A percentile compares a stretch with the other conserved stretches of the same genome.
These are phyloP conservation scores for Westerdykella aurantiaca DNA, from an alignment of 2,329 filamentous ascomycete genomes.

Conservation along the genomic window DNA sequence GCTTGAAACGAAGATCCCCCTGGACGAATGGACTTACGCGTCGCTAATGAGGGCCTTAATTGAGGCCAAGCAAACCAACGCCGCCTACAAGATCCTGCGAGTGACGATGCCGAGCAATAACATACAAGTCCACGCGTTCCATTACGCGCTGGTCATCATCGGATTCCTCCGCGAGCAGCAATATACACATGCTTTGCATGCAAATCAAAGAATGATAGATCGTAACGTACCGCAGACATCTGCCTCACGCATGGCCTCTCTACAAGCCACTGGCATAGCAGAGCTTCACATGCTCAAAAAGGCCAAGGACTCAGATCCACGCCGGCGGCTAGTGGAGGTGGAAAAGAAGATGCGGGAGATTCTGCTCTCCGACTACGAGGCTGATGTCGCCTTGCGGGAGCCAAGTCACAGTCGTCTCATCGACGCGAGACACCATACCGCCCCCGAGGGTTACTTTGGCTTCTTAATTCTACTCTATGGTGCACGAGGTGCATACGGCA, in stretches of 20 bases:
- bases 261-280: constrained; percentile 19
- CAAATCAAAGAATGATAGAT: constrained; percentile 43
- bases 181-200: constrained; percentile 45
- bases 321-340: constrained; percentile 17
- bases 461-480: constrained; percentile 54
- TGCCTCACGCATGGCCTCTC: constrained; percentile 41
- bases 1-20: constrained; percentile 45
- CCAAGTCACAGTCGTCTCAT: constrained; percentile 19
- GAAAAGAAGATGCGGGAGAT: constrained; percentile 25
- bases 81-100: constrained; percentile 50
- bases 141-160: constrained; percentile 51
- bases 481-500: constrained; percentile 40
- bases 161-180: constrained; percentile 42
- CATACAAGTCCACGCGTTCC: constrained; percentile 42
- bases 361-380: constrained; percentile 23
- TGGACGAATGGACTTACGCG: constrained; percentile 55
- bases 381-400: constrained; percentile 22
- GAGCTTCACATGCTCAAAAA: constrained; percentile 17
- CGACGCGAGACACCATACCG: constrained; percentile 32
- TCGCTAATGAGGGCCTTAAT: constrained; percentile 56
- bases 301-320: constrained; percentile 9
- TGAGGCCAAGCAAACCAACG: constrained; percentile 48
- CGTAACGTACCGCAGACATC: constrained; percentile 37
- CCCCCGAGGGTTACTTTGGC: constrained; percentile 49
- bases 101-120: constrained; percentile 47